Evolutionary conservation across 306 rosid species (phyloP), one percentile per base, ranked within the genome.

Genomic region (Myrica gale): DNA sequence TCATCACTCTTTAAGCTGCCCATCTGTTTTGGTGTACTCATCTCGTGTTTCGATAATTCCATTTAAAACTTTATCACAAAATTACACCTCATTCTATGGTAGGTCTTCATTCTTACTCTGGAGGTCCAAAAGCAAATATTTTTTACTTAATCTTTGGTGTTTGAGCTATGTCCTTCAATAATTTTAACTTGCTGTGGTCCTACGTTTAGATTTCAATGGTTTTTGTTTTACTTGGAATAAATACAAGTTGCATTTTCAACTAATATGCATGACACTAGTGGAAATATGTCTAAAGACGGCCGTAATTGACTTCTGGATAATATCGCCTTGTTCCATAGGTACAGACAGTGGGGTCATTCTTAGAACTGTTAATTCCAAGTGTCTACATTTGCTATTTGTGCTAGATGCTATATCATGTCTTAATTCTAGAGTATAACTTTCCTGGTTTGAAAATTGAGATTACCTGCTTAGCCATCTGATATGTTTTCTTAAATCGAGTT

Each of bases 391-490:
- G 4, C n/a, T 4, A 23, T 60, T 60, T 60, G 21, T 60, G 21
- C 41, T 20, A 58, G 16, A 23, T n/a, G 9, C 32, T 8, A 19
- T 55, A 37, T 57, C 37, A 57, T 21, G 21, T 57, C 10, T 20
- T 58, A 4, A 39, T n/a, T 55, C 32, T 26, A n/a, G 32, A 26
- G 32, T 26, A 26, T 26, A 26, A 26, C 32, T 26, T 26, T 0
- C 32, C 32, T 26, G 32, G 32, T 26, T 26, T 26, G 32, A 48
- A 47, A 48, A 10, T 4, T 10, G 4, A 48, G 52, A 48, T 9
- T 76, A 26, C 32, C 45, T 41, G 39, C 41, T 67, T 73, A n/a
- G 54, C 65, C 46, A 69, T 65, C 43, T 48, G 68, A 74, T 67
- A 41, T 65, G 21, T 12, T 65, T 65, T 65, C 47, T 65, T 65